Base-by-base conservation (phyloP, 352 stramenopile species). In the Phytopythium chamaehyphon region DNA sequence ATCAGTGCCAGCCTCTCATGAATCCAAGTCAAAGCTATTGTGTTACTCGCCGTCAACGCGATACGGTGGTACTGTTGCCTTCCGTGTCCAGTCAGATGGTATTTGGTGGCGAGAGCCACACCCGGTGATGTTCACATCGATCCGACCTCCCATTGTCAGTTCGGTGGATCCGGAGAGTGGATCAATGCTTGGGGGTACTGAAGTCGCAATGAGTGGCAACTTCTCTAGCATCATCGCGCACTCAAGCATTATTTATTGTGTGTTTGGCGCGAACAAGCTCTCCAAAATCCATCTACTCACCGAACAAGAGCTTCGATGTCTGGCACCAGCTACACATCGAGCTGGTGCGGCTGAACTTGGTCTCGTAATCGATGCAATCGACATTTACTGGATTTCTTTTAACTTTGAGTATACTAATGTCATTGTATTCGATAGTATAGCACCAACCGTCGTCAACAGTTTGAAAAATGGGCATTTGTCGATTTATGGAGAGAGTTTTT, bases 401-500 rank as follows among this genome's bases (percentile, higher is more conserved):
- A 37, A 9, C 6, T 83, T 80, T 36, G 64, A 61, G 14, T 83
- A 80, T 39, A 45, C 40, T 3, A 24, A 23, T 16, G 36, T 59
- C 16, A 37, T 55, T 2, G 36, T 55, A 8, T 71, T 80, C 47
- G 22, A 44, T 19, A 57, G 45, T 4, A 18, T 70, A 6, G 39
- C 15, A n/a, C 68, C 68, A 31, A 22, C 28, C 1, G 54, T 71
- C 40, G 44, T 80, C 5, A 61, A 39, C 10, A 64, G 77, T 21
- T 28, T 37, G 18, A 54, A 28, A 16, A 33, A 18, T 14, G 69
- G 64, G 1, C 57, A 62, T n/a, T 10, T 83, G 15, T 59, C 36
- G 15, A 59, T 83, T 37, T 42, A 19, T 28, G 72, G 72, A 6
- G 11, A 43, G n/a, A 69, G 65, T 28, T 78, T 80, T 54, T 52